Evolutionary conservation across 78 protist species (phyloP).

Genomic region (Cavenderia fasciculata): DNA sequence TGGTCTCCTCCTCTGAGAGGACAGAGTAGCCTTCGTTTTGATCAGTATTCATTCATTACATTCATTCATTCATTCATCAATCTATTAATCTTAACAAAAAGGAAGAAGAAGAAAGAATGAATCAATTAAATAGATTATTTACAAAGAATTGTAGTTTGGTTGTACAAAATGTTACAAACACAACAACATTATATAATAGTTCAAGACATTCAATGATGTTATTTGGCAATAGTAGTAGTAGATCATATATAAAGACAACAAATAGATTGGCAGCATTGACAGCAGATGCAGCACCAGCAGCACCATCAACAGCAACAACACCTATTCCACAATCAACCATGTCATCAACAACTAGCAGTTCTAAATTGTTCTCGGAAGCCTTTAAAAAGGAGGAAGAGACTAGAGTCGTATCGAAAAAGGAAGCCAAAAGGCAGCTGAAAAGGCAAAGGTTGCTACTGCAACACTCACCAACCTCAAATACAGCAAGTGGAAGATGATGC

Average conservation of each 20-base stretch:
- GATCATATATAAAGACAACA: background rate
- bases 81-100: constrained; percentile 12
- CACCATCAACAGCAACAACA: constrained; percentile 9
- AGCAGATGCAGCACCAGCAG: background rate
- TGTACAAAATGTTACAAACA: background rate
- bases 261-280: background rate
- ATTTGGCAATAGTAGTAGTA: background rate
- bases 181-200: background rate
- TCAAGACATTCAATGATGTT: background rate
- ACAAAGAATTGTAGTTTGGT: background rate
- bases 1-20: too few species aligned
- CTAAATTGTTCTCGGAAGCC: too few species aligned
- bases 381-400: too few species aligned
- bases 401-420: too few species aligned
- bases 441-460: background rate
- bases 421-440: background rate
- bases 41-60: too few species aligned
- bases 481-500: constrained; percentile 58
- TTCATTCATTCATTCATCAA: too few species aligned
- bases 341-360: background rate
- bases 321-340: constrained; percentile 10
- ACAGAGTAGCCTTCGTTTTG: too few species aligned
- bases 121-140: constrained; percentile 6
- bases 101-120: background rate
- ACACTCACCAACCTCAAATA: background rate